phyloP scores from a whole-genome alignment of 768 basidiomycete genomes.

The Pisolithus albus region DNA sequence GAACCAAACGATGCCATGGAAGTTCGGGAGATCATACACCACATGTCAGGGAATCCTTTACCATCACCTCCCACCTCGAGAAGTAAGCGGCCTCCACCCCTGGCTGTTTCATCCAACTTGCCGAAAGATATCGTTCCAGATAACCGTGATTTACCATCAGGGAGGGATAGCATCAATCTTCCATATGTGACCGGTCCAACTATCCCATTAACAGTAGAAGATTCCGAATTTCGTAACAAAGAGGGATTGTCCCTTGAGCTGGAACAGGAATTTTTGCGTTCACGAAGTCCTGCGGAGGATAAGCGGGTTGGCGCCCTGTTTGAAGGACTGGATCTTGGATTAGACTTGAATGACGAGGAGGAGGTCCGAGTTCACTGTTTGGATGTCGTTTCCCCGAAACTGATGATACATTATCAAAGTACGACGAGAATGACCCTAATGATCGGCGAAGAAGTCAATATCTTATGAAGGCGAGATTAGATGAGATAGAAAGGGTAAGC shows the following conservation, averaged over 20 bases:
- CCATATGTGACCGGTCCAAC: slow-evolving; percentile 38
- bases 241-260: slow-evolving; percentile 20
- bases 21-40: slow-evolving; percentile 32
- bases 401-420: slow-evolving; percentile 34
- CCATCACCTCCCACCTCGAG: slow-evolving; percentile 29
- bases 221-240: slow-evolving; percentile 7
- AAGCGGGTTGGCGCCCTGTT: slow-evolving; percentile 42
- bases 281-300: slow-evolving; percentile 33
- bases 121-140: slow-evolving; percentile 25
- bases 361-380: slow-evolving; percentile 28
- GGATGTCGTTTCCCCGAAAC: slow-evolving; percentile 1
- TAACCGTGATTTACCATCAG: slow-evolving; percentile 28
- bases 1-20: slow-evolving; percentile 29
- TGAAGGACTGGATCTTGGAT: slow-evolving; percentile 40
- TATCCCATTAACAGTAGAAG: slow-evolving; percentile 12
- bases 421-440: slow-evolving; percentile 64
- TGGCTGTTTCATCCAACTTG: slow-evolving; percentile 42
- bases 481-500: slow-evolving; percentile 69
- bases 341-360: slow-evolving; percentile 38
- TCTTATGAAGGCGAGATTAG: slow-evolving; percentile 66
- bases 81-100: slow-evolving; percentile 46
- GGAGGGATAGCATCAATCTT: slow-evolving; percentile 31
- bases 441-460: slow-evolving; percentile 71
- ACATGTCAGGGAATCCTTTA: slow-evolving; percentile 33
- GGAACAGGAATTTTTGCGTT: slow-evolving; percentile 23